A percentile compares a stretch with the other conserved stretches of the same genome.
phyloP scores from a whole-genome alignment of 1,284 basidiomycete genomes.

The Rhodotorula sp. region DNA sequence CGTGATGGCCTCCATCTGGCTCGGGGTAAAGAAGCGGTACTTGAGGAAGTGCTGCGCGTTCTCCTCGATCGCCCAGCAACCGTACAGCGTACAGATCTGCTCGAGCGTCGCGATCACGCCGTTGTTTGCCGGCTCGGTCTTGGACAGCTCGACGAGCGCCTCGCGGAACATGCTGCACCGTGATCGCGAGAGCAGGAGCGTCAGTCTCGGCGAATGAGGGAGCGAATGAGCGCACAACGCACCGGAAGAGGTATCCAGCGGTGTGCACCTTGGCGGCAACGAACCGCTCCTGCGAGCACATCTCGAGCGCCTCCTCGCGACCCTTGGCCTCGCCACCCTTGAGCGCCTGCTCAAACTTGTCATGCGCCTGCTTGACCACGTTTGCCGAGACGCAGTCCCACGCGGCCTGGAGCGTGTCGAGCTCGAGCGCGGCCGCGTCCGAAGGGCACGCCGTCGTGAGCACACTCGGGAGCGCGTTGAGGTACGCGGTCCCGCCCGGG shows the following conservation, averaged over 20 bases:
- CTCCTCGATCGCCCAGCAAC: constrained; percentile 62
- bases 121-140: constrained; percentile 47
- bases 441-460: constrained; percentile 53
- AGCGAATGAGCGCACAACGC: constrained; percentile 50
- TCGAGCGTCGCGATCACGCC: constrained; percentile 50
- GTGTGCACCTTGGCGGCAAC: constrained; percentile 59
- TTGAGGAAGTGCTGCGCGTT: constrained; percentile 60
- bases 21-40: constrained; percentile 48
- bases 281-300: constrained; percentile 59
- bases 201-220: not conserved
- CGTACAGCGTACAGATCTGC: constrained; percentile 53
- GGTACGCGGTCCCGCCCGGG: constrained; percentile 56
- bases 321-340: constrained; percentile 53
- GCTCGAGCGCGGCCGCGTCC: constrained; percentile 35
- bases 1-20: constrained; percentile 43
- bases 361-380: constrained; percentile 59
- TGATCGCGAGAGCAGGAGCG: no score
- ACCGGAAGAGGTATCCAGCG: constrained; percentile 47
- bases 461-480: constrained; percentile 53
- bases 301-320: constrained; percentile 59
- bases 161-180: constrained; percentile 48
- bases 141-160: constrained; percentile 51
- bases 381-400: constrained; percentile 60
- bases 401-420: constrained; percentile 56
- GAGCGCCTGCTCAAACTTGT: constrained; percentile 54